Evolutionary conservation across 805 yeast species (phyloP).

Genomic region (Kluyveromyces lactis): DNA sequence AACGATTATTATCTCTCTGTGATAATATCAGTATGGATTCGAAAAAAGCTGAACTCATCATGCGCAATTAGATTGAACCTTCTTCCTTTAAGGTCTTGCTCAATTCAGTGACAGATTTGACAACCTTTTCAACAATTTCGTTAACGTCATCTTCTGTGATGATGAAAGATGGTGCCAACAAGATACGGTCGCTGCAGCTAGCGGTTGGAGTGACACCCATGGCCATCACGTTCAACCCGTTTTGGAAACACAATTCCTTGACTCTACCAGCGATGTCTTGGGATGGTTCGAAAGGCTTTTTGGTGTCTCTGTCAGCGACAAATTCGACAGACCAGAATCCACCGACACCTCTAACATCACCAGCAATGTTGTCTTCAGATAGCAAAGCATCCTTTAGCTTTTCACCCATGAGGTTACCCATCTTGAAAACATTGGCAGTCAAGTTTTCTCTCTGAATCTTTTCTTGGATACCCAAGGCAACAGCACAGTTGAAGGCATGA

Average conservation of each 20-base stretch:
- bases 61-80: no score
- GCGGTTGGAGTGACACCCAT: slow-evolving; percentile 36
- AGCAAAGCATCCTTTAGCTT: slow-evolving; percentile 29
- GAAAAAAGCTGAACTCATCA: no score
- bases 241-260: slow-evolving; percentile 31
- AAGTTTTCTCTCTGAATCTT: slow-evolving; percentile 29
- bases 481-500: slow-evolving; percentile 39
- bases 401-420: slow-evolving; percentile 36
- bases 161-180: slow-evolving; percentile 41
- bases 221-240: slow-evolving; percentile 43
- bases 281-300: slow-evolving; percentile 37
- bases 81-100: slow-evolving; percentile 12
- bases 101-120: slow-evolving; percentile 33
- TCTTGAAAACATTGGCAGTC: slow-evolving; percentile 35
- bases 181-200: slow-evolving; percentile 35
- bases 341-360: slow-evolving; percentile 58
- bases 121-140: slow-evolving; percentile 33
- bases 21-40: no score
- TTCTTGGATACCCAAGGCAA: slow-evolving; percentile 39
- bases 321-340: slow-evolving; percentile 52
- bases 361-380: slow-evolving; percentile 35
- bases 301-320: slow-evolving; percentile 44
- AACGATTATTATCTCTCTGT: no score
- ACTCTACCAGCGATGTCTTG: slow-evolving; percentile 32
- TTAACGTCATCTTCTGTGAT: slow-evolving; percentile 37